Evolutionary conservation across 306 rosid species (phyloP).

Genomic region (Dicorynia guianensis): DNA sequence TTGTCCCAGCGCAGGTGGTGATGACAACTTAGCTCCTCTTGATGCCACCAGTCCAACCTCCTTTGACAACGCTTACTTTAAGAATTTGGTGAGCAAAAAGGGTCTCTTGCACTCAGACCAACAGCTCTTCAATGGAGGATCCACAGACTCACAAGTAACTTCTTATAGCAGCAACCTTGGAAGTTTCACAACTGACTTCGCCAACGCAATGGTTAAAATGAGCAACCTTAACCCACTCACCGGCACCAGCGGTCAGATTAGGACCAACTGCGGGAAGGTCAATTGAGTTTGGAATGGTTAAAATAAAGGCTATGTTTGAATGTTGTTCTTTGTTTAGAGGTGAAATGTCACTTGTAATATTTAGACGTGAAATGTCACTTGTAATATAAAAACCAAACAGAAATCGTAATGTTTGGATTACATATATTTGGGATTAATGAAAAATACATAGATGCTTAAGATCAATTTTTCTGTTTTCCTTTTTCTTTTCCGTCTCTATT

Average conservation of each 20-base stretch:
- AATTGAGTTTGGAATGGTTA: slow-evolving; percentile 34
- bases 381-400: no score
- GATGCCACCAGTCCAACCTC: slow-evolving; percentile 39
- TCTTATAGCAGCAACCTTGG: slow-evolving; percentile 22
- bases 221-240: slow-evolving; percentile 59
- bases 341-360: no score
- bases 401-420: no score
- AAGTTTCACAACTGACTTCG: slow-evolving; percentile 47
- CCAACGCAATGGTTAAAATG: slow-evolving; percentile 57
- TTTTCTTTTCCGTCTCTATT: no score
- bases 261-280: slow-evolving; percentile 48
- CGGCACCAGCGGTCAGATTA: slow-evolving; percentile 46
- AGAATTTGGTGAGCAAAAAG: slow-evolving; percentile 39
- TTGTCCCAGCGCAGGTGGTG: slow-evolving; percentile 58
- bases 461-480: no score
- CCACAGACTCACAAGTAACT: slow-evolving; percentile 42
- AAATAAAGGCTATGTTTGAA: no score
- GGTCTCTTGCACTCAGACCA: slow-evolving; percentile 69
- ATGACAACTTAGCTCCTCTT: slow-evolving; percentile 45
- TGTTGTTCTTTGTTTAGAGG: no score
- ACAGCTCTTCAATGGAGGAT: slow-evolving; percentile 50
- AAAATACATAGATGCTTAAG: no score
- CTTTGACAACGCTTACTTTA: slow-evolving; percentile 56
- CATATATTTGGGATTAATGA: no score
- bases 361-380: no score